Base-by-base conservation (phyloP, 352 stramenopile genomes). In the Pythium dissotocum region DNA sequence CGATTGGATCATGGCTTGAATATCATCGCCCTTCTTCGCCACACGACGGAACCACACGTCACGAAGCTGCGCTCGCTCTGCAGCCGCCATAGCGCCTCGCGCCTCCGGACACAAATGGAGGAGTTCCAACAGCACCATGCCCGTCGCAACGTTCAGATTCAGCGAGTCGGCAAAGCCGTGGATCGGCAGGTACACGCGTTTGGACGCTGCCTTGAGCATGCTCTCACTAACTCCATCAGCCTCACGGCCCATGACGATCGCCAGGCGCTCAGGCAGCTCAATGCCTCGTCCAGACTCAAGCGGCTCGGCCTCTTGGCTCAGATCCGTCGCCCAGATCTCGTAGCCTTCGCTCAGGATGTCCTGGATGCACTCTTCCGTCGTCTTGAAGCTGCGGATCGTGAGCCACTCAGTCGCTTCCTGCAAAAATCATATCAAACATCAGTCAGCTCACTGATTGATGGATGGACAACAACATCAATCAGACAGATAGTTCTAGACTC, bases 241-340 rank as follows among this genome's bases (percentile, higher is more conserved):
- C 76, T 97, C 90, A 7, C 87, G 94, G 44, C 90, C 90, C 79
- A 97, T 93, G 16, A 96, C 88, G 69, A 97, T 86, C 16, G 90
- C 90, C 26, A 97, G 56, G 49, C 89, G 90, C 9, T 89, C 69
- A 2, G 90, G 90, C 24, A 97, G 73, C 16, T 81, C 48, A 26
- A 71, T 58, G 2, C 38, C 67, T 16, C 63, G 58, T 6, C 51
- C 61, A 2, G 40, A 44, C 58, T 75, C 69, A 0, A 83, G 60
- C 13, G 70, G 71, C 48, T 79, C 65, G 5, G 83, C 79, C 42
- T 81, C 72, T 63, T 93, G 83, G 33, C 76, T 82, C 42, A 96
- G 63, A 63, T 95, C 88, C 1, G 88, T 96, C 6, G 80, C 79
- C 90, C 90, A 97, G 57, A 97, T 82, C 61, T 85, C 71, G 61